A percentile compares a stretch with the other conserved stretches of the same genome.
Evolutionary conservation across 163 green algal genomes (phyloP).

Genomic region (Chlorella variabilis): DNA sequence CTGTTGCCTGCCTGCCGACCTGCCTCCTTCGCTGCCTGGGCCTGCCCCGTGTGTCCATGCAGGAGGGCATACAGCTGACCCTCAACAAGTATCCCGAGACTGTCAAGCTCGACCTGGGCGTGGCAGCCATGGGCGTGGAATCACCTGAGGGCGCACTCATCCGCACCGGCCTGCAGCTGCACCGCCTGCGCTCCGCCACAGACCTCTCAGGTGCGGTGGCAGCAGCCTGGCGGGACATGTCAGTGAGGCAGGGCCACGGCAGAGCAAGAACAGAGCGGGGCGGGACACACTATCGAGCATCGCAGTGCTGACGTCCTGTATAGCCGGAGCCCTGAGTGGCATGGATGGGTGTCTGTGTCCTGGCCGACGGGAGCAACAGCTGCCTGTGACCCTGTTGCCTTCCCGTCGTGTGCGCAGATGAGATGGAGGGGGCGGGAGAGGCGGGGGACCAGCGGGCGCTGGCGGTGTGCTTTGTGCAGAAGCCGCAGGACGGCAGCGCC

Average conservation of each 20-base stretch:
- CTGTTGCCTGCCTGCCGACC: neutral
- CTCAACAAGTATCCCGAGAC: conserved; percentile 59
- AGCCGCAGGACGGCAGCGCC: conserved; percentile 78
- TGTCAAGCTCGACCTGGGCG: conserved; percentile 48
- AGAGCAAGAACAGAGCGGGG: too few relatives aligned
- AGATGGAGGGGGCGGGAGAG: conserved; percentile 29
- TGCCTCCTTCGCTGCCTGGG: neutral
- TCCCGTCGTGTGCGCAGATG: conserved; percentile 28
- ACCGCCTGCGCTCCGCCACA: conserved; percentile 24
- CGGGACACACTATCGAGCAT: too few relatives aligned
- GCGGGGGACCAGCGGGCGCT: conserved; percentile 52
- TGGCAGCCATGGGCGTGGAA: conserved; percentile 72
- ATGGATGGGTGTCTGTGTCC: too few relatives aligned
- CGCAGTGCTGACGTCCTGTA: too few relatives aligned
- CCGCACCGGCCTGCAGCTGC: conserved; percentile 52
- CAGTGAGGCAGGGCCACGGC: too few relatives aligned
- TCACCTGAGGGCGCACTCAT: conserved; percentile 74
- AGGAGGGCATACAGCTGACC: conserved; percentile 47
- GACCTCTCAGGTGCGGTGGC: conserved; percentile 31
- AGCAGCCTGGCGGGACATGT: too few relatives aligned
- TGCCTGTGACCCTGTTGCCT: too few relatives aligned
- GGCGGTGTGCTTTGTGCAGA: conserved; percentile 63
- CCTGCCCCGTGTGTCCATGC: neutral
- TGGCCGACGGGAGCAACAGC: too few relatives aligned
- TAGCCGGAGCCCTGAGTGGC: too few relatives aligned